Evolutionary conservation across 768 basidiomycete species (phyloP), one percentile per base, ranked within the genome.

Genomic region (Ramaria sp.): DNA sequence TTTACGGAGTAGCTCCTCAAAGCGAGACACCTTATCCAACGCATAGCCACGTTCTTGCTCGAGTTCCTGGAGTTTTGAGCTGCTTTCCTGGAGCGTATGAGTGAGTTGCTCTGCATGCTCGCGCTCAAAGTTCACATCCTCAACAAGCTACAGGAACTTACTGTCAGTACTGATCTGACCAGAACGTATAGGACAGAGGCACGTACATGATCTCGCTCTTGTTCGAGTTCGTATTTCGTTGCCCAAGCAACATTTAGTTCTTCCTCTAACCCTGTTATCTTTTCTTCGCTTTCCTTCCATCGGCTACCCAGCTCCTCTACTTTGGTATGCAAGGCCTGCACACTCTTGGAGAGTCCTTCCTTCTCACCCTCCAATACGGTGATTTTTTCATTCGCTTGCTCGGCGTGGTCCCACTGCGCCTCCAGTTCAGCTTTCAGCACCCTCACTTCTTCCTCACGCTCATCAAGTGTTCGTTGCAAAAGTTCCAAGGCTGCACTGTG

Each of bases 341-440:
- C n/a, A 36, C 55, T 48, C 37, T 48, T 38, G 16, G 36, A 34
- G 12, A 56, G 37, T 5, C 36, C 32, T 22, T 38, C 47, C 16
- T 56, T 56, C 34, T 56, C 55, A 44, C 52, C 52, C 37, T 58
- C 52, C n/a, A 58, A 41, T 27, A 37, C 30, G 20, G 57, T 41
- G 34, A 62, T 59, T 37, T 58, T 70, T 59, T 81, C 80, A n/a
- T 70, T 67, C 13, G 70, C 66, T 56, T 70, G 69, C 67, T 85
- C 83, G 7, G 83, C 79, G 55, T 79, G 70, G 32, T 71, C 69
- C 85, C 85, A 87, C 66, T 87, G 85, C 9, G 79, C 78, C 61
- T 87, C 81, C 30, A 87, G 64, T 66, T 89, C 85, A 0, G 65
- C 63, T 63, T 82, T 81, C 58, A 86, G 66, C 22, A 77, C 68